Conservation (phyloP, 139 green algal species). For the Chlorella sp. region DNA sequence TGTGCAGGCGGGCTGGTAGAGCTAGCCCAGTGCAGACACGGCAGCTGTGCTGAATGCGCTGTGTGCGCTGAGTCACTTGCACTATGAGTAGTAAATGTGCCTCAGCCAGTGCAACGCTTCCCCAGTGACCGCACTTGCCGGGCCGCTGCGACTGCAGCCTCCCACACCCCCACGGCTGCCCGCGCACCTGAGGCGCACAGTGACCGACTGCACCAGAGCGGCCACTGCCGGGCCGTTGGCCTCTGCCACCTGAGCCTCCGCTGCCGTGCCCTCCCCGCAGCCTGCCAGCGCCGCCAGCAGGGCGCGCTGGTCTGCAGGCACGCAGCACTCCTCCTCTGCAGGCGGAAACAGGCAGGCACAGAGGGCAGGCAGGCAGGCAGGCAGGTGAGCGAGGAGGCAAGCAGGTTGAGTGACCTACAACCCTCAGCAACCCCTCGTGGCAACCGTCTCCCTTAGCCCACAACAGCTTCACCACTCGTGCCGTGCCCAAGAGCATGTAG, state of each 20-base stretch:
- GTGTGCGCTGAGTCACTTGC: too few species aligned
- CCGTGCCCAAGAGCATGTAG: not conserved
- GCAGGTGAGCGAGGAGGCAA: not conserved
- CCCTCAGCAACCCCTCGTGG: not conserved
- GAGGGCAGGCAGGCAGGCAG: not conserved
- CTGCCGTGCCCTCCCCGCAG: not conserved
- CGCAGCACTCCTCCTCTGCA: slow-evolving; percentile 4
- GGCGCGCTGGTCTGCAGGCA: slow-evolving; percentile 3
- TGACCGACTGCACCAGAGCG: slow-evolving; percentile 17
- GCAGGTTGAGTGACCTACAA: not conserved
- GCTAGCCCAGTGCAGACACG: not conserved
- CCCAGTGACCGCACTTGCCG: not conserved
- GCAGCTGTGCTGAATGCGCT: not conserved
- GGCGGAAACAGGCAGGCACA: not conserved
- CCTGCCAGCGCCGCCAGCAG: slow-evolving; percentile 25
- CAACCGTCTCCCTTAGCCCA: not conserved
- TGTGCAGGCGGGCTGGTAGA: not conserved
- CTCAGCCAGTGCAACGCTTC: not conserved
- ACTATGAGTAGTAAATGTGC: not conserved
- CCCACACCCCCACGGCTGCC: not conserved
- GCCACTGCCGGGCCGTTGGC: slow-evolving; percentile 5
- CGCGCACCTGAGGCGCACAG: slow-evolving; percentile 7
- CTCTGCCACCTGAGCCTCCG: slow-evolving; percentile 2
- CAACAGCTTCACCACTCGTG: not conserved
- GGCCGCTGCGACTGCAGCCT: not conserved